phyloP scores from a whole-genome alignment of 129 eudicot genomes.

The Kitagawia praeruptora region DNA sequence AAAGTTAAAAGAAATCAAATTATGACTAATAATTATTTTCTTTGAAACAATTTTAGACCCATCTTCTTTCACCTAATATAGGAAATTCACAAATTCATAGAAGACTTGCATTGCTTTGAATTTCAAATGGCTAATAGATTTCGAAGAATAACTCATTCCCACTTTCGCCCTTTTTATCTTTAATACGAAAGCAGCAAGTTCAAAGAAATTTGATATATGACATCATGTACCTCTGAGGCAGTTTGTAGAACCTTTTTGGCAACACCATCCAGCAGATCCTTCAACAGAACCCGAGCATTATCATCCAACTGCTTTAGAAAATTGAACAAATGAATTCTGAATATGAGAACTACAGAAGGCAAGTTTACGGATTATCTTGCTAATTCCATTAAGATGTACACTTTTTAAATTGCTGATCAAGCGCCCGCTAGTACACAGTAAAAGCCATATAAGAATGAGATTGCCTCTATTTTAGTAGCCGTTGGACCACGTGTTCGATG shows the following conservation, averaged over 20 bases:
- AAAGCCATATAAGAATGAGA: not conserved
- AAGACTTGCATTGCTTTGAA: conserved; percentile 1
- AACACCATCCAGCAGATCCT: conserved; percentile 28
- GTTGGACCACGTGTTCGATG: not conserved
- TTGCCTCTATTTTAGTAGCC: not conserved
- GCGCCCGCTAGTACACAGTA: not conserved
- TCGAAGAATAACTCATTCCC: not conserved
- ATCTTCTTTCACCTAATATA: not conserved
- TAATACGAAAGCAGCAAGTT: not conserved
- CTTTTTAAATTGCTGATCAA: not conserved
- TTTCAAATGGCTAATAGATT: not conserved
- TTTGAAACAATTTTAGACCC: not conserved
- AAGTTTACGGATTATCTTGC: not conserved
- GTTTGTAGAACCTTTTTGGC: conserved; percentile 24
- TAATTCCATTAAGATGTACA: not conserved
- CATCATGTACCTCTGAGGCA: conserved; percentile 26
- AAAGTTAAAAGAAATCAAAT: not conserved
- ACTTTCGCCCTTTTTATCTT: not conserved
- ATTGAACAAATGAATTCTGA: not conserved
- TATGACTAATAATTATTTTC: not conserved
- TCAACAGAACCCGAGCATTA: conserved; percentile 27
- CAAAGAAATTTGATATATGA: not conserved
- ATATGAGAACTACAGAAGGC: not conserved
- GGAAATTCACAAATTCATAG: not conserved
- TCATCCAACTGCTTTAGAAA: conserved; percentile 27